Conservation (phyloP, 2,329 filamentous ascomycete species). For the Colletotrichum tanaceti region DNA sequence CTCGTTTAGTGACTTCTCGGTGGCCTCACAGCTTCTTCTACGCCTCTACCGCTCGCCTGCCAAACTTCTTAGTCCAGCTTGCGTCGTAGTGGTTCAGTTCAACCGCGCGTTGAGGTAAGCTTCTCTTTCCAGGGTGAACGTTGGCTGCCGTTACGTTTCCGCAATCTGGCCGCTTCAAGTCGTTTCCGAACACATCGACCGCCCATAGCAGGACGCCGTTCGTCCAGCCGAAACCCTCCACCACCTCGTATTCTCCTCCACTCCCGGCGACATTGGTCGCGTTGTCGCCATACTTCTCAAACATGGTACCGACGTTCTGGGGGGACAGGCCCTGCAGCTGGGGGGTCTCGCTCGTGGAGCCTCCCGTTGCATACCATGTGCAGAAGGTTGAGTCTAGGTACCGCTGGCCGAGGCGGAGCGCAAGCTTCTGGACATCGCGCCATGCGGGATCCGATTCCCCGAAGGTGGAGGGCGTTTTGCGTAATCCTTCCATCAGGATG, state of each 20-base stretch:
- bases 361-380: slow-evolving; percentile 76
- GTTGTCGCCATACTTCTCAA: slow-evolving; percentile 75
- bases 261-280: slow-evolving; percentile 70
- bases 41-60: slow-evolving; percentile 39
- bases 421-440: slow-evolving; percentile 64
- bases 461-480: slow-evolving; percentile 69
- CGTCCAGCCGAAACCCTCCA: slow-evolving; percentile 78
- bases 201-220: slow-evolving; percentile 77
- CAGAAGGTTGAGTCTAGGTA: slow-evolving; percentile 77
- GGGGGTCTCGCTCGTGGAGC: slow-evolving; percentile 64
- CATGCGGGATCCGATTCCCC: slow-evolving; percentile 65
- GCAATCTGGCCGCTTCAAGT: slow-evolving; percentile 67
- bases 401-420: slow-evolving; percentile 70
- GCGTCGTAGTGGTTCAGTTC: slow-evolving; percentile 61
- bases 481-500: slow-evolving; percentile 70
- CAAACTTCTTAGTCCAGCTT: slow-evolving; percentile 61
- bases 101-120: slow-evolving; percentile 53
- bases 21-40: slow-evolving; percentile 6
- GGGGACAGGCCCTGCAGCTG: slow-evolving; percentile 60
- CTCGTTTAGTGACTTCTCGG: no score
- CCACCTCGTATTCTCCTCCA: slow-evolving; percentile 76
- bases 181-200: slow-evolving; percentile 69
- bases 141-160: slow-evolving; percentile 60
- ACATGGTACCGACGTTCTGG: slow-evolving; percentile 69
- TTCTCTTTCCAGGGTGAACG: slow-evolving; percentile 49